These are phyloP conservation scores for Scleroderma citrinum DNA, from an alignment of 768 basidiomycete species.

Conservation along the genomic window DNA sequence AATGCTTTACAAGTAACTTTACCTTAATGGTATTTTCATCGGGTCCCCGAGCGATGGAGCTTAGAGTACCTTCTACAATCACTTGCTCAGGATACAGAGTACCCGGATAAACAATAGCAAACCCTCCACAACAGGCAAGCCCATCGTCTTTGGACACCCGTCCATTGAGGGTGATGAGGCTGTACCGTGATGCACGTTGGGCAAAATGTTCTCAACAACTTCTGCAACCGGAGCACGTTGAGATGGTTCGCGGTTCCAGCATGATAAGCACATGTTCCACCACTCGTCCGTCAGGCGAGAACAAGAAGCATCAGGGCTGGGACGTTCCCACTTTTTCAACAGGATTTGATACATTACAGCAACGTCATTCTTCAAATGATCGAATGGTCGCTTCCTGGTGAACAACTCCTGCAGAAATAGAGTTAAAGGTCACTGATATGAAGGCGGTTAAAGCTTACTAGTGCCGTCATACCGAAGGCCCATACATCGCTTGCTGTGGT, in stretches of 20 bases:
- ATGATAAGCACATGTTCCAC: not conserved
- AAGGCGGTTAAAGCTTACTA: not conserved
- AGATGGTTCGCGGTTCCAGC: not conserved
- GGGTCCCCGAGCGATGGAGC: not conserved
- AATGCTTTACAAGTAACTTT: too few species aligned
- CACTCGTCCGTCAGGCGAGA: not conserved
- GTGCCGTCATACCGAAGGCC: not conserved
- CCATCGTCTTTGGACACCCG: not conserved
- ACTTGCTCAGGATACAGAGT: not conserved
- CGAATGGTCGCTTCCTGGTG: not conserved
- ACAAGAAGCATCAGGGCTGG: not conserved
- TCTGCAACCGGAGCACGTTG: not conserved
- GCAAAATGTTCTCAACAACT: too few species aligned
- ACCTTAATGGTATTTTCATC: too few species aligned
- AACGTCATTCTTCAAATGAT: not conserved
- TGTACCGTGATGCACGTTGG: not conserved
- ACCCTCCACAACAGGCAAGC: slow-evolving; percentile 5
- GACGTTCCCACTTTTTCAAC: not conserved
- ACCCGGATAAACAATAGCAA: not conserved
- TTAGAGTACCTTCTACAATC: too few species aligned
- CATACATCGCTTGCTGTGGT: not conserved
- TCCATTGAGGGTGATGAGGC: not conserved
- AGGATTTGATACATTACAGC: not conserved
- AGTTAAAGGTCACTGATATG: too few species aligned
- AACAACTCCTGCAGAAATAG: not conserved